Percentiles rank a stretch among this genome's conserved stretches.
These are phyloP conservation scores for Dactylella cylindrospora DNA, from an alignment of 2,329 filamentous ascomycete genomes.

Conservation along the genomic window DNA sequence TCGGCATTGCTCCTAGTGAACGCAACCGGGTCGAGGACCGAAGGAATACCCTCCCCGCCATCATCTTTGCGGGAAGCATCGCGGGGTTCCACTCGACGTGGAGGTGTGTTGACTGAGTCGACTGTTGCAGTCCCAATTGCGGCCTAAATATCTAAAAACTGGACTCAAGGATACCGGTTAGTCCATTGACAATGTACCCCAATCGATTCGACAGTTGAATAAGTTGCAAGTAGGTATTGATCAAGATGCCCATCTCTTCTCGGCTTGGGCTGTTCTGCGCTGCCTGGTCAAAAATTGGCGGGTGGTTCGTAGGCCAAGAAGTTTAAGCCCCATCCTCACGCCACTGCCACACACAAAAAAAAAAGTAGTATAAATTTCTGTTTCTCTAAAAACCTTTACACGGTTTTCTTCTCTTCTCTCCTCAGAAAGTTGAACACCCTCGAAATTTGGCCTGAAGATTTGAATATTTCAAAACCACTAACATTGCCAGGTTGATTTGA, in stretches of 20 bases:
- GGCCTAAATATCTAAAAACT: no score
- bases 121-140: no score
- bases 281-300: no score
- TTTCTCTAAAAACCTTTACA: not conserved
- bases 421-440: conserved; percentile 45
- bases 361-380: conserved; percentile 42
- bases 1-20: conserved; percentile 1
- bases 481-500: conserved; percentile 42
- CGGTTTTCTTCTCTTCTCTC: conserved; percentile 34
- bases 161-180: no score
- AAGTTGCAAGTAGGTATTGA: no score
- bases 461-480: conserved; percentile 1
- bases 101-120: no score
- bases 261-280: no score
- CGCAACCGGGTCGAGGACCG: conserved; percentile 16
- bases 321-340: conserved; percentile 2
- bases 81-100: conserved; percentile 10
- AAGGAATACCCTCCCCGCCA: conserved; percentile 38
- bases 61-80: conserved; percentile 33
- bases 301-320: no score
- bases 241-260: no score
- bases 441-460: conserved; percentile 45
- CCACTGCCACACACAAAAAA: no score
- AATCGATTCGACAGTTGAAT: no score
- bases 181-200: no score